These are phyloP conservation scores for Aspergillus steynii DNA, from an alignment of 495 filamentous ascomycete species.

Conservation along the genomic window DNA sequence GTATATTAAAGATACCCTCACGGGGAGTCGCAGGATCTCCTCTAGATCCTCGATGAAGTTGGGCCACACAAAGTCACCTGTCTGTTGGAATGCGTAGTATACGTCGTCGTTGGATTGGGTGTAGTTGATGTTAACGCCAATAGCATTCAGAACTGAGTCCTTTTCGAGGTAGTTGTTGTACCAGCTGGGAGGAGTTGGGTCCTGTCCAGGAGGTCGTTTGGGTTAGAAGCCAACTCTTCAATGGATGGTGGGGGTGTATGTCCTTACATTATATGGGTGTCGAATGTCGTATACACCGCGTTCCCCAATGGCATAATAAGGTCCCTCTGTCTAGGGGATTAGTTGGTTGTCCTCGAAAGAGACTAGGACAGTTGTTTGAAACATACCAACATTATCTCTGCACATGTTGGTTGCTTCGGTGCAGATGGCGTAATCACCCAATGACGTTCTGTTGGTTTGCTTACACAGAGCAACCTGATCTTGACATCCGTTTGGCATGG, in stretches of 20 bases:
- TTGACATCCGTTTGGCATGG: conserved; percentile 59
- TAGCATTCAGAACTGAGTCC: conserved; percentile 55
- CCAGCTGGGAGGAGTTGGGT: conserved; percentile 62
- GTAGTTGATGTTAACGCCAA: conserved; percentile 68
- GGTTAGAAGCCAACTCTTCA: conserved; percentile 21
- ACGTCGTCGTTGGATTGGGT: conserved; percentile 53
- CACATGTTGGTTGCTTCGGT: conserved; percentile 43
- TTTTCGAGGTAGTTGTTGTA: conserved; percentile 64
- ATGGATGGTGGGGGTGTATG: conserved; percentile 13
- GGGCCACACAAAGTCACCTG: conserved; percentile 47
- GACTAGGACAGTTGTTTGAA: conserved; percentile 31
- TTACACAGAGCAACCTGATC: conserved; percentile 54
- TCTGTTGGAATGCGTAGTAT: conserved; percentile 54
- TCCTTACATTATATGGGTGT: conserved; percentile 37
- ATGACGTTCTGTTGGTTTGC: conserved; percentile 41
- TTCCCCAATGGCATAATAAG: conserved; percentile 31
- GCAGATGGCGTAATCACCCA: conserved; percentile 42
- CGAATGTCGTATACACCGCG: conserved; percentile 66
- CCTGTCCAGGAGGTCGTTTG: conserved; percentile 20
- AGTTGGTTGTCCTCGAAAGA: conserved; percentile 1
- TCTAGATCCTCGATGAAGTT: conserved; percentile 55
- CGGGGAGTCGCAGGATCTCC: conserved; percentile 50
- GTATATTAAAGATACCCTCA: conserved; percentile 69
- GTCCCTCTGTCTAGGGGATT: conserved; percentile 32
- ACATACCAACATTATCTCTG: conserved; percentile 41